These are phyloP conservation scores for Panellus pusillus DNA, from an alignment of 768 basidiomycete species.

Conservation along the genomic window DNA sequence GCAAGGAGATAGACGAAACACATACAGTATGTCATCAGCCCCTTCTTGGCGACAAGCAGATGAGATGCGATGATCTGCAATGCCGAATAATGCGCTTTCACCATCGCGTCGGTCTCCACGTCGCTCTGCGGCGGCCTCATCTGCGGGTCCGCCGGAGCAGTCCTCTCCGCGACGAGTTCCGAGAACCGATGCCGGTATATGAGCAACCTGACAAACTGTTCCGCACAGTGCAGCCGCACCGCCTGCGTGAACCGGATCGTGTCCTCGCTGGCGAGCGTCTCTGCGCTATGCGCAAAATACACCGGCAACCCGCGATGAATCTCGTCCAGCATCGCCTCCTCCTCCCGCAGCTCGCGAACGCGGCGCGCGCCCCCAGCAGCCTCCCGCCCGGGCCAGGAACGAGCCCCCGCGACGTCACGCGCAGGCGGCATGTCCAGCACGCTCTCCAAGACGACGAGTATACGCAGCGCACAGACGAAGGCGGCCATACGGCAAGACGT, in stretches of 20 bases:
- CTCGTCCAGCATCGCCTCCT: slow-evolving; percentile 79
- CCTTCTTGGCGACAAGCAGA: slow-evolving; percentile 81
- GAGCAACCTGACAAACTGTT: slow-evolving; percentile 84
- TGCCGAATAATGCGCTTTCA: slow-evolving; percentile 73
- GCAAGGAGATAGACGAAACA: slow-evolving; percentile 22
- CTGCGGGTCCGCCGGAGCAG: slow-evolving; percentile 40
- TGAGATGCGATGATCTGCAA: slow-evolving; percentile 81
- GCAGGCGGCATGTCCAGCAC: slow-evolving; percentile 81
- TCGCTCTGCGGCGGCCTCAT: slow-evolving; percentile 57
- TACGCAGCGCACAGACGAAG: slow-evolving; percentile 73
- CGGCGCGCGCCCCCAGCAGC: slow-evolving; percentile 64
- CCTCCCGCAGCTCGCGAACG: slow-evolving; percentile 70
- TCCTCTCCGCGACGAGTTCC: slow-evolving; percentile 71
- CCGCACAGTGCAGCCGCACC: slow-evolving; percentile 81
- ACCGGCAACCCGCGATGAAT: slow-evolving; percentile 69
- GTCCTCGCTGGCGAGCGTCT: slow-evolving; percentile 81
- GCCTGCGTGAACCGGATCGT: slow-evolving; percentile 89
- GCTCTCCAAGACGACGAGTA: slow-evolving; percentile 86
- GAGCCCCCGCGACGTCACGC: slow-evolving; percentile 50
- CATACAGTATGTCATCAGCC: slow-evolving; percentile 94
- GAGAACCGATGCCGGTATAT: slow-evolving; percentile 88
- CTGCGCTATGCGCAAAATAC: slow-evolving; percentile 79
- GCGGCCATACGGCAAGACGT: slow-evolving; percentile 78
- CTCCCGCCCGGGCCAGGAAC: slow-evolving; percentile 75
- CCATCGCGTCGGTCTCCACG: slow-evolving; percentile 76